phyloP scores from a whole-genome alignment of 164 flowering plant species.

The Dillenia turbinata region DNA sequence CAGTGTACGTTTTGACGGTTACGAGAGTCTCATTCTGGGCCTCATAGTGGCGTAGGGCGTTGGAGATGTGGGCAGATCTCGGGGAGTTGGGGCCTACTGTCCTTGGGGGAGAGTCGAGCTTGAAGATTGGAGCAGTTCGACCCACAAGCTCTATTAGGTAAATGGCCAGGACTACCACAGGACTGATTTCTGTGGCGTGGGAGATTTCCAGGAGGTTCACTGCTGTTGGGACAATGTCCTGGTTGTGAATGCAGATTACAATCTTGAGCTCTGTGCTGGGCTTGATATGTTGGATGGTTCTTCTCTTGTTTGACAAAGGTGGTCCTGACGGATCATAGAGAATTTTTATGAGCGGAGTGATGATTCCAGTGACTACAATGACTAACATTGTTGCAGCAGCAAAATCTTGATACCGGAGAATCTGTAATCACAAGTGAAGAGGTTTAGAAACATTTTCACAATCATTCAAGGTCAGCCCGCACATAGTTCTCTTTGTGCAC shows the following conservation, averaged over 20 bases:
- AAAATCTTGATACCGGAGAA: not conserved
- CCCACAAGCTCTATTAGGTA: constrained; percentile 42
- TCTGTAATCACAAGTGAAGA: constrained; percentile 6
- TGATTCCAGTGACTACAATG: constrained; percentile 8
- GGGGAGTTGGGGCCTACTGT: constrained; percentile 25
- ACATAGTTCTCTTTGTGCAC: too few species aligned
- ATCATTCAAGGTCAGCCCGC: too few species aligned
- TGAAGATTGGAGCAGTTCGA: constrained; percentile 28
- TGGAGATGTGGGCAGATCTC: constrained; percentile 18
- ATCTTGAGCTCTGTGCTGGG: not conserved
- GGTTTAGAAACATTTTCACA: not conserved
- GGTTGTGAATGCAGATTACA: not conserved
- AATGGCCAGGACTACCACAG: constrained; percentile 23
- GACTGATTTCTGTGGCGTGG: constrained; percentile 27
- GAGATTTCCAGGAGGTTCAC: constrained; percentile 7
- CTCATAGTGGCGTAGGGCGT: constrained; percentile 35
- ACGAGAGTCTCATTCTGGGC: constrained; percentile 13
- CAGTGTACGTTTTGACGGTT: constrained; percentile 28
- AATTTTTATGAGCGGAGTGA: constrained; percentile 9
- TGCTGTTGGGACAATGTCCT: not conserved
- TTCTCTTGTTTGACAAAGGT: constrained; percentile 9
- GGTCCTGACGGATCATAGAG: constrained; percentile 31
- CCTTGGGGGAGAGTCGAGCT: constrained; percentile 26
- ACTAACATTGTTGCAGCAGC: not conserved
- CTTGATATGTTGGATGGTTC: constrained; percentile 19